Conservation (phyloP, 768 basidiomycete genomes). For the Auriscalpium vulgare region DNA sequence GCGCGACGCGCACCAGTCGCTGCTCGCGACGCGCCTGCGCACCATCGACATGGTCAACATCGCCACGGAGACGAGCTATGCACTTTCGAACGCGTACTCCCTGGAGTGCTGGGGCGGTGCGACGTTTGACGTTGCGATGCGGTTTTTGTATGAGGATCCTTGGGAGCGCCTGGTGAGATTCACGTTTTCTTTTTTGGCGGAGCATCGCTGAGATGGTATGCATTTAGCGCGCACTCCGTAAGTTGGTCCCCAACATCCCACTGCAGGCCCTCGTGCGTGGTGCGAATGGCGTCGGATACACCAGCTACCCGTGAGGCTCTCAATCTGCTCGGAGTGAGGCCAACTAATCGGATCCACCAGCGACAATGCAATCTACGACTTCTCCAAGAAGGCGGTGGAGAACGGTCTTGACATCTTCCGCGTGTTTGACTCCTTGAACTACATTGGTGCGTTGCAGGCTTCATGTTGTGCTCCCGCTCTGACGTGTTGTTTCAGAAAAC, state of each 20-base stretch:
- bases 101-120: conserved; percentile 99
- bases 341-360: conserved; percentile 28
- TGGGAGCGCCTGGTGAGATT: conserved; percentile 88
- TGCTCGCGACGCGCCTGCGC: conserved; percentile 91
- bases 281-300: conserved; percentile 98
- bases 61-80: conserved; percentile 94
- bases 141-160: conserved; percentile 98
- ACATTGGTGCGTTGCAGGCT: conserved; percentile 61
- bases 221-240: conserved; percentile 75
- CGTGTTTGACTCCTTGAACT: conserved; percentile 98
- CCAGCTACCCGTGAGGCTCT: conserved; percentile 81
- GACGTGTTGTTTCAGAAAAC: conserved; percentile 45
- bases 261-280: conserved; percentile 98
- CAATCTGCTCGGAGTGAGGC: conserved; percentile 44
- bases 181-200: not conserved
- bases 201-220: not conserved
- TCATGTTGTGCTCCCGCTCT: conserved; percentile 1
- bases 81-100: conserved; percentile 91
- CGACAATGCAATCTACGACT: conserved; percentile 99
- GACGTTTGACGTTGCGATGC: conserved; percentile 98
- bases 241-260: conserved; percentile 96
- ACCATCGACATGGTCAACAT: conserved; percentile 98
- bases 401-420: conserved; percentile 99
- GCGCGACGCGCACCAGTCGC: conserved; percentile 98
- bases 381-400: conserved; percentile 99